A percentile compares a stretch with the other conserved stretches of the same genome.
phyloP scores from a whole-genome alignment of 352 stramenopile species.

The Globisporangium cystogenes region DNA sequence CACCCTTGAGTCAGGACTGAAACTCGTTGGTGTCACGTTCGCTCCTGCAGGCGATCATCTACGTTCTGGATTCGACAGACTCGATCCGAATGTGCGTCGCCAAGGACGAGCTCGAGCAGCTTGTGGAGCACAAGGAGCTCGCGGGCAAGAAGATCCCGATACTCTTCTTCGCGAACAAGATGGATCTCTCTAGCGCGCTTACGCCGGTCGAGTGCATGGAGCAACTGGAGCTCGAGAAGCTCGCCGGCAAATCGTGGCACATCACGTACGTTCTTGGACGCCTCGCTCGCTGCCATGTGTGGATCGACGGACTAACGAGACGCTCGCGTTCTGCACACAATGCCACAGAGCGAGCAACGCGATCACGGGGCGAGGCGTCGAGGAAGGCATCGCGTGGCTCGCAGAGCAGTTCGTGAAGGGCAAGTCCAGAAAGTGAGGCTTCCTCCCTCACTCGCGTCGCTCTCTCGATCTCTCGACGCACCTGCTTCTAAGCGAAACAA shows the following conservation, averaged over 20 bases:
- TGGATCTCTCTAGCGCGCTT: slow-evolving; percentile 66
- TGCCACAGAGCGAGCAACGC: slow-evolving; percentile 81
- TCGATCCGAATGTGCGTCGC: slow-evolving; percentile 80
- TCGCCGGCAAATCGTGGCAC: slow-evolving; percentile 78
- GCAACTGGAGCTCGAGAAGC: slow-evolving; percentile 69
- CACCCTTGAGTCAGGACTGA: too few relatives aligned
- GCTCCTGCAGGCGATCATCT: slow-evolving; percentile 73
- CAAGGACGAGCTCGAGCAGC: slow-evolving; percentile 84
- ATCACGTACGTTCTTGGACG: slow-evolving; percentile 52
- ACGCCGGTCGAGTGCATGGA: slow-evolving; percentile 81
- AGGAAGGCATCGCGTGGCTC: slow-evolving; percentile 82
- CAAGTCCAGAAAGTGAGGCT: slow-evolving; percentile 43
- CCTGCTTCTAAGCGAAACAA: background rate
- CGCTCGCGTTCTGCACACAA: background rate
- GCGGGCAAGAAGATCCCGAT: slow-evolving; percentile 68
- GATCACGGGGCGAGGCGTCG: slow-evolving; percentile 65
- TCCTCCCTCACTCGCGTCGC: too few relatives aligned
- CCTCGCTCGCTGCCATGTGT: slow-evolving; percentile 1
- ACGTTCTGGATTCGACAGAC: slow-evolving; percentile 87
- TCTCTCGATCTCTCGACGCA: background rate
- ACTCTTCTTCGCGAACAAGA: slow-evolving; percentile 88
- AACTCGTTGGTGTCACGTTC: background rate
- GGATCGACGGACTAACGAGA: background rate
- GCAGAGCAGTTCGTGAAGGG: slow-evolving; percentile 64
- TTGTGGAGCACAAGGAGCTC: slow-evolving; percentile 80